Evolutionary conservation across 352 stramenopile species (phyloP).

Genomic region (Peronospora farinosa): DNA sequence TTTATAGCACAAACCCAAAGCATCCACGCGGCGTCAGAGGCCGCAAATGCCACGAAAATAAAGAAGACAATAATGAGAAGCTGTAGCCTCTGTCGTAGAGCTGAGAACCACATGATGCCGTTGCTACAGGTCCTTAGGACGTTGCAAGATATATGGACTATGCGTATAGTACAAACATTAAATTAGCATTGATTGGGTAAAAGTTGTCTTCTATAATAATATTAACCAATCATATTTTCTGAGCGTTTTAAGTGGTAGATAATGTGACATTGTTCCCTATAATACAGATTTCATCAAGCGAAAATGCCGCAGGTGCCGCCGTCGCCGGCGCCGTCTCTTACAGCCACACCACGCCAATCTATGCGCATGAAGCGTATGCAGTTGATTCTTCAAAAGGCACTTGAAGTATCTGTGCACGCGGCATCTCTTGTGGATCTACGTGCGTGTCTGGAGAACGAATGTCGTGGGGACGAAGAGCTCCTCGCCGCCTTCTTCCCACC

Average conservation of each 20-base stretch:
- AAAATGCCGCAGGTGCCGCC: slow-evolving; percentile 7
- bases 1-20: slow-evolving; percentile 51
- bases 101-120: slow-evolving; percentile 64
- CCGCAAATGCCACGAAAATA: slow-evolving; percentile 72
- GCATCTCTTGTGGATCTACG: slow-evolving; percentile 44
- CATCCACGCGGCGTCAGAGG: slow-evolving; percentile 72
- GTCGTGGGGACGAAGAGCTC: slow-evolving; percentile 42
- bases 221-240: background rate
- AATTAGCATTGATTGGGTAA: background rate
- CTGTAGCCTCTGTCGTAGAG: slow-evolving; percentile 70
- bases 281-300: slow-evolving; percentile 10
- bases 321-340: slow-evolving; percentile 14
- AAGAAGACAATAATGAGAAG: slow-evolving; percentile 80
- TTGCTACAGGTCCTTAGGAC: background rate
- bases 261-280: background rate
- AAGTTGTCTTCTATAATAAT: background rate
- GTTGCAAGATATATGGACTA: slow-evolving; percentile 11
- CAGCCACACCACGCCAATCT: slow-evolving; percentile 14
- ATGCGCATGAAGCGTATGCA: slow-evolving; percentile 53
- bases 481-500: slow-evolving; percentile 44
- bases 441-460: slow-evolving; percentile 46
- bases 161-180: background rate
- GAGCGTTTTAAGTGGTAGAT: background rate
- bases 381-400: slow-evolving; percentile 56
- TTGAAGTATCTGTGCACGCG: slow-evolving; percentile 50